Conservation (phyloP, 805 yeast species). For the Kuraishia ogatae region DNA sequence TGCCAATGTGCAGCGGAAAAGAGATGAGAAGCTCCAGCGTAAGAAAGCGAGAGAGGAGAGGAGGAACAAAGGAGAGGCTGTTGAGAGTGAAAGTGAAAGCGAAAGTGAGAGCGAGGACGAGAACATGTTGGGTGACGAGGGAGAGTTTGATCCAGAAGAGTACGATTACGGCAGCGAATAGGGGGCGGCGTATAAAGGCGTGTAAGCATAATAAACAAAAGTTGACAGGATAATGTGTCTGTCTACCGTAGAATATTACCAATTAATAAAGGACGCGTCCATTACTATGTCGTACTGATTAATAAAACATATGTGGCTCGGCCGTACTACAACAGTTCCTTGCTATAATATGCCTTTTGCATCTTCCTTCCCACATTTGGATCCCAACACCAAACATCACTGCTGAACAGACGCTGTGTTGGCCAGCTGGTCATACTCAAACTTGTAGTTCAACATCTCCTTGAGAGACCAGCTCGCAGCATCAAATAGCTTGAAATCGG, state of each 20-base stretch:
- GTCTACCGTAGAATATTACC: background rate
- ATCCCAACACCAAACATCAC: too few relatives aligned
- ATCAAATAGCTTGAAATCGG: constrained; percentile 35
- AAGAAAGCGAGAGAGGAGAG: constrained; percentile 24
- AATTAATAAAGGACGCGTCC: background rate
- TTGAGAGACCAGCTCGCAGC: constrained; percentile 32
- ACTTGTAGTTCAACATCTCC: constrained; percentile 30
- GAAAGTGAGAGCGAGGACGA: constrained; percentile 22
- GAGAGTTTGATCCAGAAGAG: constrained; percentile 12
- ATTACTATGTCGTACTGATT: background rate
- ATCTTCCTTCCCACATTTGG: background rate
- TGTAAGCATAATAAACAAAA: too few relatives aligned
- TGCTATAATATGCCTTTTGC: background rate
- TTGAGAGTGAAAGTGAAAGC: constrained; percentile 22
- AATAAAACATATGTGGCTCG: background rate
- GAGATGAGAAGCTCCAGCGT: constrained; percentile 62
- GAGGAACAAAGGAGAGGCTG: constrained; percentile 34
- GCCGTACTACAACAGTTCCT: background rate
- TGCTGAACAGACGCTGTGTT: background rate
- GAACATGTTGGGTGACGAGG: constrained; percentile 18
- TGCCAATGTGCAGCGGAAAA: constrained; percentile 68
- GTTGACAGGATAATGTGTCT: too few relatives aligned
- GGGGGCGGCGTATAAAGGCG: background rate
- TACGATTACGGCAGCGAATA: constrained; percentile 9
- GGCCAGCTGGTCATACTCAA: constrained; percentile 24